phyloP scores from a whole-genome alignment of 148 eudicot genomes.

The Nyssa sinensis region DNA sequence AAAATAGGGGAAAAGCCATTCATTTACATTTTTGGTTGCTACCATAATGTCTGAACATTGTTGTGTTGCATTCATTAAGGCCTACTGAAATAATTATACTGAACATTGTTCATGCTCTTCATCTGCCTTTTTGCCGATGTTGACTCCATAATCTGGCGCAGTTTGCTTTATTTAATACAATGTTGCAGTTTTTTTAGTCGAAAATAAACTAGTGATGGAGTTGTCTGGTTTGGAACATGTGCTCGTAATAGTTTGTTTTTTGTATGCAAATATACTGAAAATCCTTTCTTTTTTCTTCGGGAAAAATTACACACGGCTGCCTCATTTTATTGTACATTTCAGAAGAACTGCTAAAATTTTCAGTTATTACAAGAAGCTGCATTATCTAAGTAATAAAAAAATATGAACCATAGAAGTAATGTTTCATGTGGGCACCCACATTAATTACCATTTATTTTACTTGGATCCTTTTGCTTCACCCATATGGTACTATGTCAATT shows the following conservation, averaged over 20 bases:
- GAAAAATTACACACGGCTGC: background rate
- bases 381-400: background rate
- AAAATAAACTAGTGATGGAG: background rate
- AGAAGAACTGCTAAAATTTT: background rate
- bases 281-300: background rate
- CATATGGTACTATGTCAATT: background rate
- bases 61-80: no score
- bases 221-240: background rate
- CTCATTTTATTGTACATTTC: background rate
- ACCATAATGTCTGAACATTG: background rate
- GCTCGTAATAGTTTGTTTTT: background rate
- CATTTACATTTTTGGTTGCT: conserved; percentile 3
- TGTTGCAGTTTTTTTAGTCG: no score
- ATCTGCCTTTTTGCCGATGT: no score
- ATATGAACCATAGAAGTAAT: background rate
- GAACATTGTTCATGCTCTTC: no score
- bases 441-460: background rate
- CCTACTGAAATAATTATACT: no score
- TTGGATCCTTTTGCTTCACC: background rate
- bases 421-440: background rate
- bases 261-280: background rate
- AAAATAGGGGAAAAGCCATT: background rate
- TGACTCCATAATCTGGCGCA: no score
- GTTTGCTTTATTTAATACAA: no score
- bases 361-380: background rate